Evolutionary conservation across 2,329 filamentous ascomycete genomes (phyloP), one percentile per base, ranked within the genome.

Genomic region (Penicillium expansum): DNA sequence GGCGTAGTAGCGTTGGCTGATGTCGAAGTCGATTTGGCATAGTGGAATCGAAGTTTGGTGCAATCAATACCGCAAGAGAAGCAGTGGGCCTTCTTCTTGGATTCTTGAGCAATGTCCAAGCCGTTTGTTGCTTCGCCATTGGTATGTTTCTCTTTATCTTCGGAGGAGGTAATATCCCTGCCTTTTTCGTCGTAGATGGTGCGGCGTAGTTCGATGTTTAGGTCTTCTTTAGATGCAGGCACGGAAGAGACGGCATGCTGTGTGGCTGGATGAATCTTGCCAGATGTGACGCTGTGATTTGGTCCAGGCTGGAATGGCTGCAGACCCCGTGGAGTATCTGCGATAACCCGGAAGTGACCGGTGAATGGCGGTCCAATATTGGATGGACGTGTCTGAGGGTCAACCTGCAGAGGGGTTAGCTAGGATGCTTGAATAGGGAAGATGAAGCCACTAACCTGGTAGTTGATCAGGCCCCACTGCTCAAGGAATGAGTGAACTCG

Each of bases 401-500:
- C 94, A 69, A 99, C 93, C 93, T 97, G 62, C 22, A 33, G 29
- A 44, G 13, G 42, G 60, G 55, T 65, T 45, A 50, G 52, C 67
- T 63, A 77, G 68, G 75, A 67, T 60, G 50, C 44, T 57, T 53
- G 10, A 10, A 27, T n/a, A 5, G 20, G n/a, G 27, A 2, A 16
- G 11, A 3, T n/a, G 30, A 24, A 11, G 27, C 32, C 45, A 64
- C 75, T 62, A 82, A 96, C 93, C 82, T 99, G 94, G 72, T 99
- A 99, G 77, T 99, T 99, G 74, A 99, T 97, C 69, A 99, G 80
- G 8, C 94, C 94, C 94, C 94, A 99, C 74, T 97, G 93, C 78
- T 99, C 94, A 35, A 99, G 82, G 78, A 99, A 99, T 16, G 92
- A 90, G 76, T 99, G 94, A 18, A 99, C 93, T 63, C 94, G 88